Evolutionary conservation across 768 basidiomycete species (phyloP).

Genomic region (Agrocybe pediades): DNA sequence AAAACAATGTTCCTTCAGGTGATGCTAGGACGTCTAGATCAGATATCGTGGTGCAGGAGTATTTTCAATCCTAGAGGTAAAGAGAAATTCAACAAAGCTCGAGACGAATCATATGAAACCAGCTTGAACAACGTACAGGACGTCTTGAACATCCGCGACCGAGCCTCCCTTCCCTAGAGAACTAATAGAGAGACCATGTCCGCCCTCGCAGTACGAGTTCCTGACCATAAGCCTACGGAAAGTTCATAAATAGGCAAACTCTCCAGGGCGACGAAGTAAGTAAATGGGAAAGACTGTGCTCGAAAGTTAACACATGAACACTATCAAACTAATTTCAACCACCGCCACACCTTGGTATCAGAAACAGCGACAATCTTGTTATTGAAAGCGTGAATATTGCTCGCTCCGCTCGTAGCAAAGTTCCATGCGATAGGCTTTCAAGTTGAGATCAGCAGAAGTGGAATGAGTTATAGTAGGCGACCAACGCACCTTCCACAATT

Average conservation of each 20-base stretch:
- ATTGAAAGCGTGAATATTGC: constrained; percentile 52
- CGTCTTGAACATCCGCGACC: constrained; percentile 57
- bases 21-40: constrained; percentile 26
- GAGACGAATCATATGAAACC: too few species aligned
- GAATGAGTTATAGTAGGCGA: not conserved
- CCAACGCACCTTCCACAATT: constrained; percentile 48
- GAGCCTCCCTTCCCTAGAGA: constrained; percentile 47
- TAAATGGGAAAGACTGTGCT: constrained; percentile 57
- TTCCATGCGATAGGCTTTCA: constrained; percentile 59
- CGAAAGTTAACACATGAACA: not conserved
- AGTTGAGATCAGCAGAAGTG: not conserved
- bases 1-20: constrained; percentile 63
- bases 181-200: constrained; percentile 62
- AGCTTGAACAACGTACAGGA: constrained; percentile 43
- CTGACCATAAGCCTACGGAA: too few species aligned
- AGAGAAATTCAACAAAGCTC: not conserved
- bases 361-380: constrained; percentile 59
- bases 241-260: not conserved
- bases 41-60: not conserved
- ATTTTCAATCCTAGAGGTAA: constrained; percentile 42
- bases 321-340: not conserved
- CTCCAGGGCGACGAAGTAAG: too few species aligned
- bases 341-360: constrained; percentile 36
- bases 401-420: constrained; percentile 51
- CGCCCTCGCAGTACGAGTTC: constrained; percentile 55